Evolutionary conservation across 176 grass and related monocot genomes (phyloP), one percentile per base, ranked within the genome.

Genomic region (Carex littledalei): DNA sequence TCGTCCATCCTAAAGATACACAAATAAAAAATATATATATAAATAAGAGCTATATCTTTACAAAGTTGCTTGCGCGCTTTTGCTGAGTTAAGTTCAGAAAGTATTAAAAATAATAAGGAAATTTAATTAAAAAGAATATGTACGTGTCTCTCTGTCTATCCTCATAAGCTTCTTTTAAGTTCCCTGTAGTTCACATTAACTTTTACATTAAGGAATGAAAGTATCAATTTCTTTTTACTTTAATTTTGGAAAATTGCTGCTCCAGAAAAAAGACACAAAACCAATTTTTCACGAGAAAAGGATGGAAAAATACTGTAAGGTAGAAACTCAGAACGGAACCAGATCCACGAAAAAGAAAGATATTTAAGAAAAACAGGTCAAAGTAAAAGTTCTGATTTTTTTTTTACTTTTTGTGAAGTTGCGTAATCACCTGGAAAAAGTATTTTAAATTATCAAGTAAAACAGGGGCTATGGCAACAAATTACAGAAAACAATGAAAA

Each of bases 1-100:
- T 57, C 93, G 86, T 17, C 91, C 96, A 90, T 99, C 96, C 93
- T 99, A 84, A 3, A 75, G 17, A 86, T 66, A 80, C 83, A 37
- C 14, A 86, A 91, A 86, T 62, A 81, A 88, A 56, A 65, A 43
- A 50, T 50, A 41, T 12, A 41, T 47, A 56, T 29, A 22, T 49
- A 47, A 60, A 50, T 22, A 49, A 49, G 10, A 74, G 11, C 62
- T 56, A 12, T 21, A n/a, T 31, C n/a, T 76, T 20, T 11, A 58
- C 12, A 47, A 52, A 31, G 43, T 18, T 45, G 12, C 16, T 79
- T 9, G 21, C 16, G n/a, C 41, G 8, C 64, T 45, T 53, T 21
- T 21, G n/a, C 20, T 78, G 21, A 34, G 24, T 78, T 50, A 50
- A 22, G 12, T 0, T 78, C 22, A 16, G 6, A 57, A 32, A 7